These are phyloP conservation scores for Teratosphaeria epicoccoides DNA, from an alignment of 2,329 filamentous ascomycete genomes.

Conservation along the genomic window DNA sequence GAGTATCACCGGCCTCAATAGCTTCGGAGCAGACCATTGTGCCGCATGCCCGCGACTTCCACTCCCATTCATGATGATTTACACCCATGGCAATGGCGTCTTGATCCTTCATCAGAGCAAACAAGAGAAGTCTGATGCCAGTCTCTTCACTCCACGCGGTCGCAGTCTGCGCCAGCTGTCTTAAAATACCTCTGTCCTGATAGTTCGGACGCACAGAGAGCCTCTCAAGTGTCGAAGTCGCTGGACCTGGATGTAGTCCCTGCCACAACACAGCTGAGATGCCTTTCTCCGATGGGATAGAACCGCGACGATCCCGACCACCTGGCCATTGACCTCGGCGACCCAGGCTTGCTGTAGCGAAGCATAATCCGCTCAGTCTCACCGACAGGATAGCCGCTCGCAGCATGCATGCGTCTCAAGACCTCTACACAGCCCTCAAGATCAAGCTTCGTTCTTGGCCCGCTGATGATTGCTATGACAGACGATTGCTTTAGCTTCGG, in stretches of 20 bases:
- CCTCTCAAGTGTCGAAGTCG: conserved; percentile 16
- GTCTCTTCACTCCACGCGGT: conserved; percentile 4
- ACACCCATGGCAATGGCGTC: conserved; percentile 17
- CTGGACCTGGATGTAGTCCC: conserved; percentile 4
- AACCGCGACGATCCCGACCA: conserved; percentile 14
- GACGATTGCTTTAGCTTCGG: background rate
- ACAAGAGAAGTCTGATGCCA: conserved; percentile 12
- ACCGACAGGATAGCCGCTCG: conserved; percentile 19
- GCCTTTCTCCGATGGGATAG: conserved; percentile 7
- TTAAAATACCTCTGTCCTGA: conserved; percentile 12
- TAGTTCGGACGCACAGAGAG: conserved; percentile 16
- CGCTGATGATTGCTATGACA: conserved; percentile 9
- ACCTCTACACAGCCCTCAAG: conserved; percentile 13
- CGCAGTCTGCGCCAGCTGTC: conserved; percentile 10
- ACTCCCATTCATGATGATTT: too few species aligned
- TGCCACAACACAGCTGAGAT: conserved; percentile 12
- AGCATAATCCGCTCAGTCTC: conserved; percentile 8
- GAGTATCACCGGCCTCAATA: too few species aligned
- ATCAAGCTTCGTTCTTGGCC: conserved; percentile 11
- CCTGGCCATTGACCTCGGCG: conserved; percentile 6
- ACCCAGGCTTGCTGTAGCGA: conserved; percentile 14
- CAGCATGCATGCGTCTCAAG: conserved; percentile 13
- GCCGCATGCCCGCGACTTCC: too few species aligned
- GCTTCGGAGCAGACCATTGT: too few species aligned
- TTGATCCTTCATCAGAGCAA: conserved; percentile 16